Evolutionary conservation across 352 stramenopile species (phyloP).

Genomic region (Pythium volutum): DNA sequence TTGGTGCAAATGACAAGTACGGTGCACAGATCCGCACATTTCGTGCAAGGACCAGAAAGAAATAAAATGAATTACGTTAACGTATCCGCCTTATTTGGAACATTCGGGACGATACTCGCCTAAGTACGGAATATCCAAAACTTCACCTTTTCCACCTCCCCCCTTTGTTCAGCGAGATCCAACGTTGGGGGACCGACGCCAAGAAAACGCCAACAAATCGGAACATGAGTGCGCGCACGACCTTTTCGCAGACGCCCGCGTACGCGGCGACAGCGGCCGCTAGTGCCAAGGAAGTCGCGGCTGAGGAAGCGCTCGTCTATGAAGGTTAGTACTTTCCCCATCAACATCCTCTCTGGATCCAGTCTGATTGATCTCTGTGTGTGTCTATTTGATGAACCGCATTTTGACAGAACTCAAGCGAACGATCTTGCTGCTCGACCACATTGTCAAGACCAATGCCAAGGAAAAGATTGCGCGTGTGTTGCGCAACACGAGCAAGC

Average conservation of each 20-base stretch:
- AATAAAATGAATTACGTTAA: too few species aligned
- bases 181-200: not conserved
- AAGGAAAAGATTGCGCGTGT: constrained; percentile 85
- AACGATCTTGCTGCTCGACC: constrained; percentile 65
- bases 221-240: constrained; percentile 68
- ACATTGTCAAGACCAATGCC: constrained; percentile 77
- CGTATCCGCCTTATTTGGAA: too few species aligned
- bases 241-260: constrained; percentile 71
- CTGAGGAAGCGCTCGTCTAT: constrained; percentile 61
- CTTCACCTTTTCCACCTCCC: constrained; percentile 13
- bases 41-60: too few species aligned
- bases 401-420: constrained; percentile 68
- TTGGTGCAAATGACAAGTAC: too few species aligned
- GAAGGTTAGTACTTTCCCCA: constrained; percentile 28
- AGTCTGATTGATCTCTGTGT: not conserved
- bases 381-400: not conserved
- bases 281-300: constrained; percentile 45
- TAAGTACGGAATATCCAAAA: constrained; percentile 27
- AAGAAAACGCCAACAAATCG: not conserved
- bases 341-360: not conserved
- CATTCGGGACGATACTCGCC: not conserved
- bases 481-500: constrained; percentile 71
- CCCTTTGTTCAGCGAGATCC: constrained; percentile 8
- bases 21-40: too few species aligned
- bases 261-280: constrained; percentile 35